These are phyloP conservation scores for Camelina laxa DNA, from an alignment of 345 rosid species.

Conservation along the genomic window DNA sequence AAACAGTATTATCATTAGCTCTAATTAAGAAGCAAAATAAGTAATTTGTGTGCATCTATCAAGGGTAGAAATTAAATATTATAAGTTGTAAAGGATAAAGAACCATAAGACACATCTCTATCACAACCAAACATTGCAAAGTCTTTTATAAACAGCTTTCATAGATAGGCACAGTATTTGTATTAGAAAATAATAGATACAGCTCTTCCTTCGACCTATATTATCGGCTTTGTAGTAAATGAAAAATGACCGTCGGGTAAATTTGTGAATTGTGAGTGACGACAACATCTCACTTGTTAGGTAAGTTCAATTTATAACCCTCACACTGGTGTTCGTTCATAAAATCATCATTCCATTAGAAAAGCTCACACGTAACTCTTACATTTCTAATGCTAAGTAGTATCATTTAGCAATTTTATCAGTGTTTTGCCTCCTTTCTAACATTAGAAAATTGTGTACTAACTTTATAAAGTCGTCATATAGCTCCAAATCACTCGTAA, in stretches of 20 bases:
- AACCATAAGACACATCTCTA: constrained; percentile 11
- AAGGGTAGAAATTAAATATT: neutral
- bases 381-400: neutral
- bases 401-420: neutral
- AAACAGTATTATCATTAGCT: neutral
- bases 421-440: neutral
- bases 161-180: neutral
- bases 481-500: neutral
- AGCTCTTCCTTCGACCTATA: constrained; percentile 19
- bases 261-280: neutral
- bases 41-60: neutral
- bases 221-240: constrained; percentile 7
- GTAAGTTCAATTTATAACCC: constrained; percentile 5
- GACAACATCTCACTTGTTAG: constrained; percentile 13
- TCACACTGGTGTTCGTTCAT: neutral
- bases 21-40: neutral
- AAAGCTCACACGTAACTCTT: neutral
- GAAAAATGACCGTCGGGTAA: neutral
- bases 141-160: neutral
- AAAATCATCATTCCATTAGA: neutral
- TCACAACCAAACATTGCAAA: constrained; percentile 1
- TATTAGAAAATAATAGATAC: neutral
- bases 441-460: neutral
- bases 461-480: neutral
- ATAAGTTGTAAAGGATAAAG: neutral